Evolutionary conservation across 2,329 filamentous ascomycete species (phyloP).

Genomic region (Ascochyta clinopodiicola): DNA sequence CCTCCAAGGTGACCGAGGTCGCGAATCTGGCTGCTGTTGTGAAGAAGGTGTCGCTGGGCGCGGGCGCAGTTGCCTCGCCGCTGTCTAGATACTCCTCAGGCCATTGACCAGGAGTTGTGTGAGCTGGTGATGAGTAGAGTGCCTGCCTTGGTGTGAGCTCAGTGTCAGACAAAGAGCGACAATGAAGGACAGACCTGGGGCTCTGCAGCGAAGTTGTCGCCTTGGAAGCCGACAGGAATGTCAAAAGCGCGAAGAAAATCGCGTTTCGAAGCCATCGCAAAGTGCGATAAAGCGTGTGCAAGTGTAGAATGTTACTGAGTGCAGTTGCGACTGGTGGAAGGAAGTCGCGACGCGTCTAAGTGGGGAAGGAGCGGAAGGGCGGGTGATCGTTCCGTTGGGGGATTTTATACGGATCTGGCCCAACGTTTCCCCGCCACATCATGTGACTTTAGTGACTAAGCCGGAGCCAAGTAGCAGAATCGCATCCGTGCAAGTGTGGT

Average conservation of each 20-base stretch:
- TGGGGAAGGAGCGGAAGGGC: conserved; percentile 3
- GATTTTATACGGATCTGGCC: too few relatives aligned
- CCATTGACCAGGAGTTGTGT: conserved; percentile 26
- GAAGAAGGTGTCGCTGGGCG: conserved; percentile 15
- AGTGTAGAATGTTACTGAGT: background rate
- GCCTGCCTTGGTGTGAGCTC: conserved; percentile 26
- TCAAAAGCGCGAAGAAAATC: conserved; percentile 24
- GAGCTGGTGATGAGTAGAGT: conserved; percentile 1
- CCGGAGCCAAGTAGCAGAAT: conserved; percentile 9
- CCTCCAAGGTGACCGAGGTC: conserved; percentile 13
- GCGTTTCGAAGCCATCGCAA: conserved; percentile 26
- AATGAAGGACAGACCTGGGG: conserved; percentile 26
- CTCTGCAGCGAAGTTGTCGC: conserved; percentile 24
- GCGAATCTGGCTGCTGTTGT: conserved; percentile 25
- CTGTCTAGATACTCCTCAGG: conserved; percentile 4
- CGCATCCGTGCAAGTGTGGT: conserved; percentile 19
- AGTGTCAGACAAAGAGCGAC: conserved; percentile 10
- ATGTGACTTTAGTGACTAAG: background rate
- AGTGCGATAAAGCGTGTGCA: background rate
- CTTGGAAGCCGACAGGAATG: conserved; percentile 18
- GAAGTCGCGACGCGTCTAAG: conserved; percentile 18
- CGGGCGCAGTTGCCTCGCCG: background rate
- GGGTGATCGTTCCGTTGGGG: background rate
- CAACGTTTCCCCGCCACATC: background rate
- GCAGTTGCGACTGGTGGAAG: background rate